phyloP scores from a whole-genome alignment of 1,284 basidiomycete genomes.

The Xerocomus amazonicus region DNA sequence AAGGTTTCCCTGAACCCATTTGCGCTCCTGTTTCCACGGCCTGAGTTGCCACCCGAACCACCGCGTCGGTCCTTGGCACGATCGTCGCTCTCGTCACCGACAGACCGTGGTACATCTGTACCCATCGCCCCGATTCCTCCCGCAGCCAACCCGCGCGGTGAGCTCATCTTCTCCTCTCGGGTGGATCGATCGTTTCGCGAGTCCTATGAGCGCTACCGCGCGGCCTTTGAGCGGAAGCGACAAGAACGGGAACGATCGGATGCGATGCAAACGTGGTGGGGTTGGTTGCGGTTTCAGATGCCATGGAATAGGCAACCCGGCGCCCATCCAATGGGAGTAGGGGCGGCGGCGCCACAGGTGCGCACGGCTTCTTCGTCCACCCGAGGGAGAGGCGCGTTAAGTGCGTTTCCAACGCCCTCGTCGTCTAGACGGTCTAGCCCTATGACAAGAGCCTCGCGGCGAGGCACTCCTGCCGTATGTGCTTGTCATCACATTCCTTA shows the following conservation, averaged over 20 bases:
- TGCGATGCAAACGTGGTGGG: constrained; percentile 40
- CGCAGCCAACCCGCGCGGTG: constrained; percentile 86
- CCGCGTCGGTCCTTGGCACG: constrained; percentile 22
- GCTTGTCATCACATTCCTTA: constrained; percentile 12
- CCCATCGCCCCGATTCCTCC: constrained; percentile 85
- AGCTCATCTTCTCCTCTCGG: constrained; percentile 91
- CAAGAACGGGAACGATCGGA: constrained; percentile 58
- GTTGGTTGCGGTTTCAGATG: constrained; percentile 40
- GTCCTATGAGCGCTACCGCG: constrained; percentile 88
- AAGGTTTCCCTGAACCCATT: constrained; percentile 65
- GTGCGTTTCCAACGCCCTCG: constrained; percentile 36
- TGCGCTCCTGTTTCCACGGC: constrained; percentile 59
- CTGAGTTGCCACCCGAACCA: constrained; percentile 24
- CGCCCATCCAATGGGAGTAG: constrained; percentile 6
- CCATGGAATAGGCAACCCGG: constrained; percentile 35
- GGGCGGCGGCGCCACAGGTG: constrained; percentile 16
- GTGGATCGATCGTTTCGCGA: constrained; percentile 84
- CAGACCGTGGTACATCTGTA: constrained; percentile 32
- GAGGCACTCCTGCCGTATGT: constrained; percentile 28
- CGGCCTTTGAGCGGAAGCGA: constrained; percentile 83
- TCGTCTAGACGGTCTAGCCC: constrained; percentile 43
- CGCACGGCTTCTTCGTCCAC: constrained; percentile 32
- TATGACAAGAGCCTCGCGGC: constrained; percentile 35
- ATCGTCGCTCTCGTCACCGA: constrained; percentile 30
- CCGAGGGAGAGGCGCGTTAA: constrained; percentile 32